Conservation (phyloP, 2,329 filamentous ascomycete species). For the Diaporthe longicolla region DNA sequence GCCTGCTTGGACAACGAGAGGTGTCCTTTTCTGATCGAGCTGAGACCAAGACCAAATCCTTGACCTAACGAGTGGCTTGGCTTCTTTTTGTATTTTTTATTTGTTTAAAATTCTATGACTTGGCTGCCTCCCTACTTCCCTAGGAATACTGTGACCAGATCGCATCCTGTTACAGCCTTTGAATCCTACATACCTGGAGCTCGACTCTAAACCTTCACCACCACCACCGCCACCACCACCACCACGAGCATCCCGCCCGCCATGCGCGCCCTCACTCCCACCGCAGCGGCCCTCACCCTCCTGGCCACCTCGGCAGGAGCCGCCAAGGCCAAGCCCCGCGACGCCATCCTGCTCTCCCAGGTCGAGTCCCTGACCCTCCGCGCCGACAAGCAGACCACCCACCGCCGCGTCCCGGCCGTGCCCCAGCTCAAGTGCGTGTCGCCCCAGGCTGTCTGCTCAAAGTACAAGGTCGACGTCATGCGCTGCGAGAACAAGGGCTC, state of each 20-base stretch:
- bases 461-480: constrained; percentile 85
- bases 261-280: constrained; percentile 15
- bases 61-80: not conserved
- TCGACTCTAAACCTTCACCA: not conserved
- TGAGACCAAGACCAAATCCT: not conserved
- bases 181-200: not conserved
- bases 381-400: constrained; percentile 74
- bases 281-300: constrained; percentile 15
- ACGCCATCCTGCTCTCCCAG: constrained; percentile 71
- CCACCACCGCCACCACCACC: not conserved
- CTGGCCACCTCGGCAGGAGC: constrained; percentile 43
- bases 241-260: constrained; percentile 12
- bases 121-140: too few species aligned
- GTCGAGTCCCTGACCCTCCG: constrained; percentile 86
- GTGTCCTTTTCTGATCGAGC: not conserved
- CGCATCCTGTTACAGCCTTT: not conserved
- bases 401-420: constrained; percentile 81
- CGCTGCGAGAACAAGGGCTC: constrained; percentile 89
- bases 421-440: constrained; percentile 86
- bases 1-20: not conserved
- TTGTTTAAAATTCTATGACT: too few species aligned
- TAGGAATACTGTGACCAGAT: not conserved
- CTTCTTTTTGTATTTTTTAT: too few species aligned
- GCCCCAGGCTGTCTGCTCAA: constrained; percentile 71
- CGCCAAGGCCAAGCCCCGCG: constrained; percentile 55